These are phyloP conservation scores for Aspergillus brunneoviolaceus DNA, from an alignment of 2,329 filamentous ascomycete species.

Conservation along the genomic window DNA sequence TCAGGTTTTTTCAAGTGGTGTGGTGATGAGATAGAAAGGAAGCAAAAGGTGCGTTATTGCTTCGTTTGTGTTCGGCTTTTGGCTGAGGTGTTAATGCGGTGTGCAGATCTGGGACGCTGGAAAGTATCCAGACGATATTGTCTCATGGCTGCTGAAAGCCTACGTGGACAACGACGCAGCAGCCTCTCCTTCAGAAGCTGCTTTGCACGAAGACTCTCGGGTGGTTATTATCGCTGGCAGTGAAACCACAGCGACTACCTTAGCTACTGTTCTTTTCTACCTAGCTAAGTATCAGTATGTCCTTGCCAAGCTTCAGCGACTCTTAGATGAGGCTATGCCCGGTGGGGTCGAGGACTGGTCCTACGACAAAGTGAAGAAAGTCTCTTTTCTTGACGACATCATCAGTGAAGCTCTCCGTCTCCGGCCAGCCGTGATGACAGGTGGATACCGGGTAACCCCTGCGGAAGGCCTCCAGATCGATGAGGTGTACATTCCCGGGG, in stretches of 20 bases:
- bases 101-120: not conserved
- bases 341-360: not conserved
- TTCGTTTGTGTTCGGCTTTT: too few species aligned
- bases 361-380: not conserved
- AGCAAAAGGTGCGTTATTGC: too few species aligned
- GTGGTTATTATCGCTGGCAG: slow-evolving; percentile 28
- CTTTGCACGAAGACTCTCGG: slow-evolving; percentile 21
- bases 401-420: slow-evolving; percentile 19
- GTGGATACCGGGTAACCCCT: not conserved
- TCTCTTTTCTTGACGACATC: slow-evolving; percentile 17
- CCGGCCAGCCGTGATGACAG: slow-evolving; percentile 9
- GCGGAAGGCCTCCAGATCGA: slow-evolving; percentile 11
- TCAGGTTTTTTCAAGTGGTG: too few species aligned
- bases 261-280: slow-evolving; percentile 10
- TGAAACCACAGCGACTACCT: slow-evolving; percentile 14
- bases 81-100: too few species aligned
- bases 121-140: slow-evolving; percentile 20
- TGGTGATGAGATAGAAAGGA: too few species aligned
- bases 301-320: too few species aligned
- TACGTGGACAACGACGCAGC: slow-evolving; percentile 12
- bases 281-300: not conserved
- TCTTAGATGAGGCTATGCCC: too few species aligned
- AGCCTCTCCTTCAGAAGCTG: slow-evolving; percentile 1
- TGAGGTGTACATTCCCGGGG: slow-evolving; percentile 15
- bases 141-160: slow-evolving; percentile 15